These are phyloP conservation scores for Daldinia childiae DNA, from an alignment of 495 filamentous ascomycete genomes.

Conservation along the genomic window DNA sequence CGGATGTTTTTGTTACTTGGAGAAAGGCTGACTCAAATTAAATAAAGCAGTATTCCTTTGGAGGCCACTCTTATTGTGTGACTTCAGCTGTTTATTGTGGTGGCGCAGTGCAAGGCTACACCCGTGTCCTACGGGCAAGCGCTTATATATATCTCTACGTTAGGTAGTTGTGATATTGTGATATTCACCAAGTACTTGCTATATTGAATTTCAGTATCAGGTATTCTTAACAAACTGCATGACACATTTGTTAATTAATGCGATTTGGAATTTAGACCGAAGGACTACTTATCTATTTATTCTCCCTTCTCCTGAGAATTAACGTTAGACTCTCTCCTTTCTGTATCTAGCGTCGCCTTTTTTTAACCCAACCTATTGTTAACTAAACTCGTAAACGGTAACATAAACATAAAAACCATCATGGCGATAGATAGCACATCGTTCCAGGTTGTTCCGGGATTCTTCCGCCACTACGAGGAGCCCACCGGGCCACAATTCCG, in stretches of 20 bases:
- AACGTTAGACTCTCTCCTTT: neutral
- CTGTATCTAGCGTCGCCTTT: neutral
- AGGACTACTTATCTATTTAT: neutral
- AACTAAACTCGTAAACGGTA: neutral
- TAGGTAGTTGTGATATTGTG: no score
- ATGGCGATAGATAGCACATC: neutral
- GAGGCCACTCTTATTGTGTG: constrained; percentile 22
- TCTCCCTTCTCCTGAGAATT: neutral
- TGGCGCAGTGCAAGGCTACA: constrained; percentile 2
- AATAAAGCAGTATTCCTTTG: constrained; percentile 21
- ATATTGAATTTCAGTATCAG: neutral
- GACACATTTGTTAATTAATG: neutral
- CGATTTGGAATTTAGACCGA: neutral
- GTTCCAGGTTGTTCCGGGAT: constrained; percentile 25
- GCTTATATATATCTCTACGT: no score
- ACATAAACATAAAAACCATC: neutral
- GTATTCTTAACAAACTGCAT: neutral
- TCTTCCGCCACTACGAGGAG: constrained; percentile 33
- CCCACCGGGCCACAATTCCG: constrained; percentile 24
- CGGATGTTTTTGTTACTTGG: neutral
- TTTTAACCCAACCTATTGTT: neutral
- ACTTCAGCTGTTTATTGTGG: constrained; percentile 8
- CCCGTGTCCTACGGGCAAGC: constrained; percentile 1
- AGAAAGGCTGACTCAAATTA: constrained; percentile 11
- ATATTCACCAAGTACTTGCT: neutral